Base-by-base conservation (phyloP, 2,329 filamentous ascomycete species). In the Sporothrix inflata region DNA sequence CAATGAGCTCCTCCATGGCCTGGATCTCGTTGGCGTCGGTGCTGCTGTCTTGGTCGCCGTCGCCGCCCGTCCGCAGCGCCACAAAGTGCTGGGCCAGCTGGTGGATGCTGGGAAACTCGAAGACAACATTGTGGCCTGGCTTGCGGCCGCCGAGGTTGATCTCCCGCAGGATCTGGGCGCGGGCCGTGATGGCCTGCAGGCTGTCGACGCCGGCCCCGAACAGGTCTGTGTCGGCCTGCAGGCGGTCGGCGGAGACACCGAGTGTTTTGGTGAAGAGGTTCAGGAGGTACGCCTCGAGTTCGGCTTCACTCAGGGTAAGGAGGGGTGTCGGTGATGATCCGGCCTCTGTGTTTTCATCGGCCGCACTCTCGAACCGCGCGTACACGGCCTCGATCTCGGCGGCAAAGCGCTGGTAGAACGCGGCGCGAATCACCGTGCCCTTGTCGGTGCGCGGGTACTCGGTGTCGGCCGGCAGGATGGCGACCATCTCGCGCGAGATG, bases 201-300 rank as follows among this genome's bases (percentile, higher is more conserved):
- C 85, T 88, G 77, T 91, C 89, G 1, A 90, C 80, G 0, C 89
- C 89, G 0, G 83, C 79, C 0, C 82, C 79, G 76, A 90, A 91
- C 76, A 91, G 87, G 76, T 91, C 89, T 0, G 84, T 83, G 21
- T 85, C 83, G 61, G 77, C 8, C 75, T 63, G 42, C 42, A 70
- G 55, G 11, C 42, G 47, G 55, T 49, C 45, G 16, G 42, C 45
- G 8, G 65, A 8, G 27, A 67, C 65, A 38, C 65, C 65, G 5
- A 67, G 65, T 1, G 45, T 40, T 19, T 49, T 63, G 69, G 61
- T 74, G 2, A 83, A 76, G 14, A 80, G 77, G 34, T 76, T 73
- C 3, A 76, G 77, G 30, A 85, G 74, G 53, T 83, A 84, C 0
- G 71, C 47, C 66, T 79, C 79, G 2, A 84, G 57, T 3, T 81